Evolutionary conservation across 805 yeast genomes (phyloP).

Genomic region (Wickerhamomyces chaumierensis): DNA sequence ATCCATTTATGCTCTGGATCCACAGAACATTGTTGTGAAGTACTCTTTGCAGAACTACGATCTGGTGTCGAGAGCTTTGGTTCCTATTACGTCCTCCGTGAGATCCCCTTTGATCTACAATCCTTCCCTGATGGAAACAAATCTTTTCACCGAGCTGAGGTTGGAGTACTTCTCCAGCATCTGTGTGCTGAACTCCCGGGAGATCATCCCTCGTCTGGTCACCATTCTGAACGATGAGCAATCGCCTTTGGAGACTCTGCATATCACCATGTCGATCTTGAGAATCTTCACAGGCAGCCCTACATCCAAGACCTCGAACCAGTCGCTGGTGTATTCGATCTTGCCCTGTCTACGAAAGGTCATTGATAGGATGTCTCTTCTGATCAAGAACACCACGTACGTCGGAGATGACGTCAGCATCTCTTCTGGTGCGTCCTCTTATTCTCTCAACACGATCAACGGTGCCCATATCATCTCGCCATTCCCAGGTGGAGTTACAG

Average conservation of each 20-base stretch:
- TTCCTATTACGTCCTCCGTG: conserved; percentile 12
- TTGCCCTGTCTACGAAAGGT: conserved; percentile 22
- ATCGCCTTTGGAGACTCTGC: conserved; percentile 21
- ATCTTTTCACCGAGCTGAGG: conserved; percentile 18
- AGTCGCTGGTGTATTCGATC: conserved; percentile 17
- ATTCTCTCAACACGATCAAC: conserved; percentile 2
- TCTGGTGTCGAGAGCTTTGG: conserved; percentile 12
- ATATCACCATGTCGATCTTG: conserved; percentile 26
- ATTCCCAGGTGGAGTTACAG: too few species aligned
- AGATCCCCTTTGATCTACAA: conserved; percentile 9
- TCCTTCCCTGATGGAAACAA: conserved; percentile 10
- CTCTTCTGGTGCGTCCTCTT: conserved; percentile 9
- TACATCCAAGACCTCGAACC: conserved; percentile 15
- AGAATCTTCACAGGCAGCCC: conserved; percentile 23
- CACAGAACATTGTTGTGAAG: conserved; percentile 18
- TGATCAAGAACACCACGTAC: conserved; percentile 13
- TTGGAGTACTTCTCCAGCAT: conserved; percentile 19
- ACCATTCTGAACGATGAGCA: conserved; percentile 20
- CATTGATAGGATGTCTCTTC: conserved; percentile 11
- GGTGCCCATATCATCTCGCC: too few species aligned
- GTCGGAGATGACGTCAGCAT: conserved; percentile 1
- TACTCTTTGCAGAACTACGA: conserved; percentile 17
- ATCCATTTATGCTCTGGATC: conserved; percentile 16
- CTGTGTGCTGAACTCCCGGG: conserved; percentile 13
- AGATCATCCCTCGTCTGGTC: conserved; percentile 11